Percentiles rank a stretch among this genome's conserved stretches.
Conservation (phyloP, 768 basidiomycete genomes). For the Agrocybe chaxingu region DNA sequence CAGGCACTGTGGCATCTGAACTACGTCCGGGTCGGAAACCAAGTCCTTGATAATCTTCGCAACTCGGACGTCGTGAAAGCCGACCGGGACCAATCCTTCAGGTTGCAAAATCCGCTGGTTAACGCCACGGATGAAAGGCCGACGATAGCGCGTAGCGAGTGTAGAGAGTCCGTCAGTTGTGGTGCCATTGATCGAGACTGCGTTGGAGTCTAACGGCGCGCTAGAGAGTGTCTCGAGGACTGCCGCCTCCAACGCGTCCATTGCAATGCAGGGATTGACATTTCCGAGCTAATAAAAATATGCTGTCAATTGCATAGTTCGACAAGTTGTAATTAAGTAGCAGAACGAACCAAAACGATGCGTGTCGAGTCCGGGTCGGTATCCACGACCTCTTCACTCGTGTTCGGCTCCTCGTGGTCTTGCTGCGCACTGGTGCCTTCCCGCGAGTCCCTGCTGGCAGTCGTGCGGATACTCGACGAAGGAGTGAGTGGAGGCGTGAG, state of each 20-base stretch:
- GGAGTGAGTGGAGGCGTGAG: slow-evolving; percentile 73
- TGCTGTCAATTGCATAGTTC: not conserved
- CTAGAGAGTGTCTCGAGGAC: slow-evolving; percentile 22
- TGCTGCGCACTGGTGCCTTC: slow-evolving; percentile 9
- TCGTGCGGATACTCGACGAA: slow-evolving; percentile 48
- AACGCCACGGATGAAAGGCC: slow-evolving; percentile 47
- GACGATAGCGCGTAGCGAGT: slow-evolving; percentile 3
- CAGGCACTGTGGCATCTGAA: slow-evolving; percentile 26
- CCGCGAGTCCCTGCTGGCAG: slow-evolving; percentile 29
- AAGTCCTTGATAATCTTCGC: slow-evolving; percentile 43
- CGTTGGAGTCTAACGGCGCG: slow-evolving; percentile 2
- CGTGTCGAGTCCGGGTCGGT: slow-evolving; percentile 28
- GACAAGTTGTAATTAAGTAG: not conserved
- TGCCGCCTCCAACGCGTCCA: slow-evolving; percentile 23
- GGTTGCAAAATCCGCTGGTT: slow-evolving; percentile 48
- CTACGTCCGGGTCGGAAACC: slow-evolving; percentile 29
- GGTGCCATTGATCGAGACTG: not conserved
- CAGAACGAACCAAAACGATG: slow-evolving; percentile 30
- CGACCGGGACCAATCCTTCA: slow-evolving; percentile 52
- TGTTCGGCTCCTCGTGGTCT: slow-evolving; percentile 16
- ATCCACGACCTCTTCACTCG: slow-evolving; percentile 19
- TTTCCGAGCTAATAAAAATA: slow-evolving; percentile 29
- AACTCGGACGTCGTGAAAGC: slow-evolving; percentile 60
- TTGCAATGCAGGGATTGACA: slow-evolving; percentile 25
- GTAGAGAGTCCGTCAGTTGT: not conserved